These are phyloP conservation scores for Colletotrichum sidae DNA, from an alignment of 2,329 filamentous ascomycete genomes.

Conservation along the genomic window DNA sequence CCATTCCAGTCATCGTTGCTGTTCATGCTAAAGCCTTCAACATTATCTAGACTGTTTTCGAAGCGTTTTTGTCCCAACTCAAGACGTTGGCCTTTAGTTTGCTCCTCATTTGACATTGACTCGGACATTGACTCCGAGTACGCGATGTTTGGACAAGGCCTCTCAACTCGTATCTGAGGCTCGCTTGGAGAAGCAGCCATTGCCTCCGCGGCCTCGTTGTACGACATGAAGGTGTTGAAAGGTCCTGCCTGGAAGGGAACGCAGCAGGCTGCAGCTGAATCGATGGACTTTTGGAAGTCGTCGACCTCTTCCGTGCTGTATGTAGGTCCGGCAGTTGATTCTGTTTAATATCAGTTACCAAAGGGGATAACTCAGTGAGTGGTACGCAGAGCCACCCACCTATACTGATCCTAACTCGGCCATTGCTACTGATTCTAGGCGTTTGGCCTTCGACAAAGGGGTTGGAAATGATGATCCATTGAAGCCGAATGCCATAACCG, in stretches of 20 bases:
- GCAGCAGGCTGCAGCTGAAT: background rate
- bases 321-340: background rate
- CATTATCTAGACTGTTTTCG: too few relatives aligned
- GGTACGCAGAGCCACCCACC: background rate
- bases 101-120: too few relatives aligned
- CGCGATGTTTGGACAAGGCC: too few relatives aligned
- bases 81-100: too few relatives aligned
- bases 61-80: too few relatives aligned
- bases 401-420: constrained; percentile 7
- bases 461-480: constrained; percentile 12
- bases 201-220: too few relatives aligned
- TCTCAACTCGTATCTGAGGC: too few relatives aligned
- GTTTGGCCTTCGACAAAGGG: background rate
- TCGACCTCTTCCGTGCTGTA: background rate
- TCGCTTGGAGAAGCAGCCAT: too few relatives aligned
- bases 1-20: too few relatives aligned
- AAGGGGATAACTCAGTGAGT: background rate
- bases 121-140: too few relatives aligned
- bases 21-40: too few relatives aligned
- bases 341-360: background rate
- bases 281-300: background rate
- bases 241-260: background rate
- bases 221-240: background rate
- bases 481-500: constrained; percentile 15
- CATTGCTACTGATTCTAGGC: background rate